These are phyloP conservation scores for Acacia pycnantha DNA, from an alignment of 331 rosid genomes.

Conservation along the genomic window DNA sequence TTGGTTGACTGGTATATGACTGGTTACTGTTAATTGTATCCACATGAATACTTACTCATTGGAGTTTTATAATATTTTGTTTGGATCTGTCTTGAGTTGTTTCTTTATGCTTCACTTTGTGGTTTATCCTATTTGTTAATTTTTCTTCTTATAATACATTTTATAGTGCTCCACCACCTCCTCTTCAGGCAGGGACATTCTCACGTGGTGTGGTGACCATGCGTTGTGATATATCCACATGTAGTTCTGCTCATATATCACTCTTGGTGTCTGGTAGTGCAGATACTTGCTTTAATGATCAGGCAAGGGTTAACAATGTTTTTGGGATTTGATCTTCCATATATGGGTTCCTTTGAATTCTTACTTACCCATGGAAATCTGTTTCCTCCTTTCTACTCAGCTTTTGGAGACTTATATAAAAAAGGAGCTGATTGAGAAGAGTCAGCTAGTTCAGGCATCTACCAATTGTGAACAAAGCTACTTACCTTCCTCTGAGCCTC, in stretches of 20 bases:
- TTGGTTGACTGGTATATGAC: slow-evolving; percentile 11
- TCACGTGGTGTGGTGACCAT: slow-evolving; percentile 95
- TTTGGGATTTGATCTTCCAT: slow-evolving; percentile 15
- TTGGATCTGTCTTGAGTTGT: slow-evolving; percentile 10
- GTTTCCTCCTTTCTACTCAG: slow-evolving; percentile 33
- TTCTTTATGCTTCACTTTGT: not conserved
- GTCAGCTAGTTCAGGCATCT: slow-evolving; percentile 62
- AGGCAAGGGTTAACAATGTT: slow-evolving; percentile 49
- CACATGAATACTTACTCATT: not conserved
- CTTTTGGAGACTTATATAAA: slow-evolving; percentile 86
- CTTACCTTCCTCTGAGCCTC: slow-evolving; percentile 58
- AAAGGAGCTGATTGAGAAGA: slow-evolving; percentile 76
- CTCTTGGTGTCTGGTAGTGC: slow-evolving; percentile 88
- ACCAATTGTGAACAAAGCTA: slow-evolving; percentile 49
- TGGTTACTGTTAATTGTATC: not conserved
- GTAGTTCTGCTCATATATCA: slow-evolving; percentile 86
- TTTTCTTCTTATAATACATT: slow-evolving; percentile 29
- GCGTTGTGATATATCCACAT: slow-evolving; percentile 89
- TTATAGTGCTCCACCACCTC: slow-evolving; percentile 92
- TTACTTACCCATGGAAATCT: slow-evolving; percentile 5
- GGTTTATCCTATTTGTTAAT: slow-evolving; percentile 22
- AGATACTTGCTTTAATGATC: slow-evolving; percentile 89
- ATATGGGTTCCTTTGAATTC: slow-evolving; percentile 14
- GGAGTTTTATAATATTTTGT: not conserved
- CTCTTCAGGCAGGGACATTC: slow-evolving; percentile 93